Conservation (phyloP, 192 early-diverging fungal genomes). For the Coemansia sp. region DNA sequence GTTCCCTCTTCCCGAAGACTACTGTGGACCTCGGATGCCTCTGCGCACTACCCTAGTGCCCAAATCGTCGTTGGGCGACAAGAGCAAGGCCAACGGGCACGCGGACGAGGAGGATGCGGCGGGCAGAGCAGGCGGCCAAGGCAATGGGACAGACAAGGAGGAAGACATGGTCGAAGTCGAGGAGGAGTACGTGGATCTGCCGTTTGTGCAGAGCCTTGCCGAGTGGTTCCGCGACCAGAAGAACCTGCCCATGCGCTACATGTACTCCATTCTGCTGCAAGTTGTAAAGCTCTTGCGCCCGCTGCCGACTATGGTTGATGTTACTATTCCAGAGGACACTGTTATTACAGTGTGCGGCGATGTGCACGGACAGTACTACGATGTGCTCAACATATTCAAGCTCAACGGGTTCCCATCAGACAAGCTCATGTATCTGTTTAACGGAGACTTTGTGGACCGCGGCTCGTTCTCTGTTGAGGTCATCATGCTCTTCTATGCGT, state of each 20-base stretch:
- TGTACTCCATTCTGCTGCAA: slow-evolving; percentile 77
- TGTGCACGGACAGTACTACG: slow-evolving; percentile 98
- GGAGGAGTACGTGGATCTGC: slow-evolving; percentile 64
- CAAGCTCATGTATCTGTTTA: slow-evolving; percentile 85
- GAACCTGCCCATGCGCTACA: slow-evolving; percentile 86
- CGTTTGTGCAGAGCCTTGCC: slow-evolving; percentile 76
- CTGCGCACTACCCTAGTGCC: slow-evolving; percentile 22
- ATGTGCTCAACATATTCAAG: slow-evolving; percentile 93
- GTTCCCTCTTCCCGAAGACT: slow-evolving; percentile 62
- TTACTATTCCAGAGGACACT: slow-evolving; percentile 65
- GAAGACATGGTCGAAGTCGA: slow-evolving; percentile 45
- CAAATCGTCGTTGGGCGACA: background rate
- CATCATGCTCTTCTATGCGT: slow-evolving; percentile 84
- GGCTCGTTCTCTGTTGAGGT: slow-evolving; percentile 98
- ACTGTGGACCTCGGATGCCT: slow-evolving; percentile 79
- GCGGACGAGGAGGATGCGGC: background rate
- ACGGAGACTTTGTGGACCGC: slow-evolving; percentile 99
- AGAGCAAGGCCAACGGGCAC: background rate
- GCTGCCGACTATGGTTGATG: slow-evolving; percentile 79
- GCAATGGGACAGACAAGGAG: no score
- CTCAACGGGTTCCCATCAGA: slow-evolving; percentile 84
- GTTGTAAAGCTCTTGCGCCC: slow-evolving; percentile 70
- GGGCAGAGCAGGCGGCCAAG: background rate
- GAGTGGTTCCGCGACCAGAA: slow-evolving; percentile 82
- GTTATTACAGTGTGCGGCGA: slow-evolving; percentile 94